Evolutionary conservation across 2,329 filamentous ascomycete species (phyloP).

Genomic region (Cladophialophora bantiana): DNA sequence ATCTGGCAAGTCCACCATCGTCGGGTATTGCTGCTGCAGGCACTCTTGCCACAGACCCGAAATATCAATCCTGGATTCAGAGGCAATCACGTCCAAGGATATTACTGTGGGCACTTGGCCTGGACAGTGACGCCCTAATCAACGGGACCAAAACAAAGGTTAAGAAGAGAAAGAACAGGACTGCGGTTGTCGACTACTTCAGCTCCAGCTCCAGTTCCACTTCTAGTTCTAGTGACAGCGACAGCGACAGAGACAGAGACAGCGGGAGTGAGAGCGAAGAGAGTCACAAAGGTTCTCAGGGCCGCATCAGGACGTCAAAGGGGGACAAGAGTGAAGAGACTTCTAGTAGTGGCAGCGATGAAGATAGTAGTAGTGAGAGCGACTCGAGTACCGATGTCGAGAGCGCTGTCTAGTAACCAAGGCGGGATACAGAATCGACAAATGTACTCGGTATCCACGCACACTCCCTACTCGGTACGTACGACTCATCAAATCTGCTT

Average conservation of each 20-base stretch:
- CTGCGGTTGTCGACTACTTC: constrained; percentile 47
- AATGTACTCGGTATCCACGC: not conserved
- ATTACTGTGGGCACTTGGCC: constrained; percentile 37
- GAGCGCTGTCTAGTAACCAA: not conserved
- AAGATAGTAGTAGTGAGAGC: constrained; percentile 63
- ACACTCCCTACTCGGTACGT: too few relatives aligned
- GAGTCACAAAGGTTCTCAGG: not conserved
- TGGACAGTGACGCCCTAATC: constrained; percentile 29
- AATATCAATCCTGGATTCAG: constrained; percentile 35
- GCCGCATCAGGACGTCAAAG: not conserved
- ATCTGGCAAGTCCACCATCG: constrained; percentile 14
- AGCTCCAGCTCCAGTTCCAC: constrained; percentile 46
- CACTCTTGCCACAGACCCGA: constrained; percentile 41
- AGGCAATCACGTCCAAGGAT: constrained; percentile 28
- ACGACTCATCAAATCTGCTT: too few relatives aligned
- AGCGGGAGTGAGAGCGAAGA: constrained; percentile 24
- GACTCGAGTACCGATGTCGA: constrained; percentile 25
- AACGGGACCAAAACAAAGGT: constrained; percentile 31
- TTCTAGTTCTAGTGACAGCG: constrained; percentile 47
- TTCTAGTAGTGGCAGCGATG: constrained; percentile 80
- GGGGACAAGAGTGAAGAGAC: constrained; percentile 71
- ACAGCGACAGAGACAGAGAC: constrained; percentile 32
- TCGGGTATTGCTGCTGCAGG: constrained; percentile 49
- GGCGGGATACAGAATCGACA: not conserved
- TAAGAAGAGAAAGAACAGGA: constrained; percentile 55